Percentiles rank a stretch among this genome's conserved stretches.
Evolutionary conservation across 805 yeast genomes (phyloP).

Genomic region (Phaffomyces thermotolerans): DNA sequence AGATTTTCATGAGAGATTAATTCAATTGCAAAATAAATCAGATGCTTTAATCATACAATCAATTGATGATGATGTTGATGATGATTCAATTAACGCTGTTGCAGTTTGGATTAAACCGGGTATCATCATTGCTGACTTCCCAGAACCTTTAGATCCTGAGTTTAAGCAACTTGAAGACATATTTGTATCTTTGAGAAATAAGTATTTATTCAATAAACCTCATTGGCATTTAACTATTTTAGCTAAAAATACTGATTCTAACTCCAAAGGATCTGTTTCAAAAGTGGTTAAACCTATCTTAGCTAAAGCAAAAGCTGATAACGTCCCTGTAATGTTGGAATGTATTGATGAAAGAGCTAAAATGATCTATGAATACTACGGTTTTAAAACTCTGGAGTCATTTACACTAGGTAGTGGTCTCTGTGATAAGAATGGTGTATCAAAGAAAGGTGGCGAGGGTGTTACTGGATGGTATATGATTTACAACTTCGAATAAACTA

Average conservation of each 20-base stretch:
- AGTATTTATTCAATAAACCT: conserved; percentile 1
- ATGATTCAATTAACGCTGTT: conserved; percentile 7
- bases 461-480: background rate
- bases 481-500: background rate
- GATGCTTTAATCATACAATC: conserved; percentile 10
- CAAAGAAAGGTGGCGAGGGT: conserved; percentile 3
- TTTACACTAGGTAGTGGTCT: conserved; percentile 5
- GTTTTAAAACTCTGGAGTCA: conserved; percentile 5
- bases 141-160: conserved; percentile 3
- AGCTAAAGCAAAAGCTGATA: conserved; percentile 2
- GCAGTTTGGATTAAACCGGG: conserved; percentile 20
- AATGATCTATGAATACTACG: conserved; percentile 9
- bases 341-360: conserved; percentile 12
- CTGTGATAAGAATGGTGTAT: conserved; percentile 2
- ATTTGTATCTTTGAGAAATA: conserved; percentile 1
- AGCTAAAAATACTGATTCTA: conserved; percentile 7
- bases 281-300: conserved; percentile 10
- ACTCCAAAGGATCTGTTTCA: conserved; percentile 8
- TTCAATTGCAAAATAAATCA: conserved; percentile 8
- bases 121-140: conserved; percentile 1
- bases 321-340: conserved; percentile 9
- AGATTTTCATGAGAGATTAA: conserved; percentile 11
- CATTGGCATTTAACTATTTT: conserved; percentile 8
- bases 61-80: conserved; percentile 2
- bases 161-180: conserved; percentile 6